These are phyloP conservation scores for Russula brevipes DNA, from an alignment of 768 basidiomycete genomes.

Conservation along the genomic window DNA sequence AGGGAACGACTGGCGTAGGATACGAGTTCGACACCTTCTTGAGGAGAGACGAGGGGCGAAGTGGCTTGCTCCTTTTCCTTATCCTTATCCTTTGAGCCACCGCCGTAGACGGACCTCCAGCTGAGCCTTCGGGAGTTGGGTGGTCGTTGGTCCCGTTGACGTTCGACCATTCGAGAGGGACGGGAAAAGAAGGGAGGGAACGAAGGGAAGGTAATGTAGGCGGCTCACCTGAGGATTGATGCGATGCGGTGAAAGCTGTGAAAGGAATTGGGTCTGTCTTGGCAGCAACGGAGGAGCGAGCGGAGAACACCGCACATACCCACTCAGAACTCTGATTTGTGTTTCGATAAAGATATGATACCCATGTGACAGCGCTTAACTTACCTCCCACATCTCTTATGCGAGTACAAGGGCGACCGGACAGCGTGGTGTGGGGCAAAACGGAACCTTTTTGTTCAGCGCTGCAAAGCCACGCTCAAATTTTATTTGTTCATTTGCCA, in stretches of 20 bases:
- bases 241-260: slow-evolving; percentile 11
- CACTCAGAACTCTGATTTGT: neutral
- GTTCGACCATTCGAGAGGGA: slow-evolving; percentile 27
- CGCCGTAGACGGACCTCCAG: slow-evolving; percentile 30
- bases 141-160: slow-evolving; percentile 21
- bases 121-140: slow-evolving; percentile 28
- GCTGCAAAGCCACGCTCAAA: no score
- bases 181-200: neutral
- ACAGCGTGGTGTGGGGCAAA: no score
- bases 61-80: slow-evolving; percentile 21
- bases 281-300: slow-evolving; percentile 1
- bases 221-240: slow-evolving; percentile 15
- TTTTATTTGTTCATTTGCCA: no score
- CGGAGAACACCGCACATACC: slow-evolving; percentile 7
- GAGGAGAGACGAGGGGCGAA: slow-evolving; percentile 28
- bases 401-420: no score
- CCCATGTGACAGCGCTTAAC: neutral
- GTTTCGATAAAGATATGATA: neutral
- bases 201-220: slow-evolving; percentile 6
- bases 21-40: slow-evolving; percentile 32
- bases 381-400: neutral
- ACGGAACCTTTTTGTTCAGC: neutral
- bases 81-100: slow-evolving; percentile 30
- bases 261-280: neutral
- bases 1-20: slow-evolving; percentile 28